These are phyloP conservation scores for Platanthera guangdongensis DNA, from an alignment of 106 monocot species.

Conservation along the genomic window DNA sequence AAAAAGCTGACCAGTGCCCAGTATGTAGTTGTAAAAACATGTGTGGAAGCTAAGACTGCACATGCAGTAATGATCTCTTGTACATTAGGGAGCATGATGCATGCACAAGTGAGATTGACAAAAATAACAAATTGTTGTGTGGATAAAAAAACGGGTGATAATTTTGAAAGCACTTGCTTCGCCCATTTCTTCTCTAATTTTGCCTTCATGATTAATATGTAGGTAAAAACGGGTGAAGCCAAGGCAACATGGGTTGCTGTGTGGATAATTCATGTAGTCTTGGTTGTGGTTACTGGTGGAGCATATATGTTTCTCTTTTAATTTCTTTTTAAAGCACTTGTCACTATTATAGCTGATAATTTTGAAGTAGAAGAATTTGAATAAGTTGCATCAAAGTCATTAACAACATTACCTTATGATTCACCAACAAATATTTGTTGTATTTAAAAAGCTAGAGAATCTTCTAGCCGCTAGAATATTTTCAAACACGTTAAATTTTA, in stretches of 20 bases:
- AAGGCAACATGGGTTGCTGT: slow-evolving; percentile 63
- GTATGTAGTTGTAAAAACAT: slow-evolving; percentile 69
- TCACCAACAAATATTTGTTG: slow-evolving; percentile 79
- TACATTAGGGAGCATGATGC: slow-evolving; percentile 77
- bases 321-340: slow-evolving; percentile 1
- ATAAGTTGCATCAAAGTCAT: slow-evolving; percentile 62
- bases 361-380: slow-evolving; percentile 91
- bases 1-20: slow-evolving; percentile 60
- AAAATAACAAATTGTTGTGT: background rate
- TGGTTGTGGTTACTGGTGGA: slow-evolving; percentile 44
- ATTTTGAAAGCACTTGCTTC: no score
- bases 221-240: slow-evolving; percentile 58
- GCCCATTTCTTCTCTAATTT: slow-evolving; percentile 6
- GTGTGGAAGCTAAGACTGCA: slow-evolving; percentile 64
- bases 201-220: slow-evolving; percentile 13
- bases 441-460: slow-evolving; percentile 82
- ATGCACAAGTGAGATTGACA: slow-evolving; percentile 47
- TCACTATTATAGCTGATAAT: slow-evolving; percentile 69
- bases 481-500: slow-evolving; percentile 88
- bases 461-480: slow-evolving; percentile 67
- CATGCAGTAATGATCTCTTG: slow-evolving; percentile 54
- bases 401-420: slow-evolving; percentile 72
- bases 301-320: slow-evolving; percentile 31
- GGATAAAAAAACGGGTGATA: no score
- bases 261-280: slow-evolving; percentile 51